A percentile compares a stretch with the other conserved stretches of the same genome.
Conservation (phyloP, 768 basidiomycete genomes). For the Candolleomyces eurysporus region DNA sequence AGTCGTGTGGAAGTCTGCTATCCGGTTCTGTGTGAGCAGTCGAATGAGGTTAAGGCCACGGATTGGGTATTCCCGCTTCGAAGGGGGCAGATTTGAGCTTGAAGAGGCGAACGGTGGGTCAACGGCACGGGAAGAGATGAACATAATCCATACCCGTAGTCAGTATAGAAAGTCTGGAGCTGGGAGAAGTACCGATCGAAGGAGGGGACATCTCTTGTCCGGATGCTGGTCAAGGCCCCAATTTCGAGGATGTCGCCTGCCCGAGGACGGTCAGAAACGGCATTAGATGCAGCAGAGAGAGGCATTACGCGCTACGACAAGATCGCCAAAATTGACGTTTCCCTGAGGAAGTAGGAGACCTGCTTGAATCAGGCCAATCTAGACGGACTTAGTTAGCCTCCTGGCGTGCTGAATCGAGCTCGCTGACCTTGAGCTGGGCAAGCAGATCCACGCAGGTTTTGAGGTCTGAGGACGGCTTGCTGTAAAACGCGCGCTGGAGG, state of each 20-base stretch:
- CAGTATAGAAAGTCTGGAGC: constrained; percentile 85
- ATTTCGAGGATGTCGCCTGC: constrained; percentile 93
- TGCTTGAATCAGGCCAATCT: constrained; percentile 78
- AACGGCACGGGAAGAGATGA: background rate
- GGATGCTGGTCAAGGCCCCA: constrained; percentile 92
- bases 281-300: background rate
- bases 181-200: constrained; percentile 96
- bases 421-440: constrained; percentile 68
- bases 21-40: constrained; percentile 91
- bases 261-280: background rate
- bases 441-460: constrained; percentile 63
- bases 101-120: background rate
- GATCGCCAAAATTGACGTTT: constrained; percentile 60
- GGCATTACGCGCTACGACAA: constrained; percentile 64
- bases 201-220: constrained; percentile 82
- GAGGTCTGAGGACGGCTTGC: constrained; percentile 60
- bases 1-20: constrained; percentile 96
- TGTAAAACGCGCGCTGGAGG: constrained; percentile 63
- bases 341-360: constrained; percentile 76
- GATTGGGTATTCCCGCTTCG: constrained; percentile 83
- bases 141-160: constrained; percentile 55
- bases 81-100: constrained; percentile 71
- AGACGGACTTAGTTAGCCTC: constrained; percentile 4
- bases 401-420: background rate
- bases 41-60: constrained; percentile 94